Percentiles rank a stretch among this genome's conserved stretches.
Evolutionary conservation across 768 basidiomycete genomes (phyloP).

Genomic region (Pleurotus salmoneostramineus): DNA sequence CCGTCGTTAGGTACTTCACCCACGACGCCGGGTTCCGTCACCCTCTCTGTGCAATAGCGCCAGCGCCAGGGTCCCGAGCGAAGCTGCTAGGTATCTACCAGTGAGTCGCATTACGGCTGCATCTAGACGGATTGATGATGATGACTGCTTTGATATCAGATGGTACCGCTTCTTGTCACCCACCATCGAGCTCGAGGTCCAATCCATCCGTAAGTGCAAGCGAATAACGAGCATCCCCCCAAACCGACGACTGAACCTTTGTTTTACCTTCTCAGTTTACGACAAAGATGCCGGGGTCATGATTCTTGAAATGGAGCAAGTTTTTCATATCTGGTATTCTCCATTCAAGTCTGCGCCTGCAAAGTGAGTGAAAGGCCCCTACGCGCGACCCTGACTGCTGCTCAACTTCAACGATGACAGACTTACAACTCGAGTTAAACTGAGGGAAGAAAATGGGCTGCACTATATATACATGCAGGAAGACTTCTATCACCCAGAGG

Average conservation of each 20-base stretch:
- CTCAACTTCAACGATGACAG: constrained; percentile 19
- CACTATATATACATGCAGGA: constrained; percentile 53
- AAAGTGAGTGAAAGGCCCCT: constrained; percentile 28
- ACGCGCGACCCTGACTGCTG: neutral
- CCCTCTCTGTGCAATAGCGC: constrained; percentile 47
- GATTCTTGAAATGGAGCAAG: constrained; percentile 50
- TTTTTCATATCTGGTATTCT: constrained; percentile 47
- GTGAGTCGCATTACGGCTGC: constrained; percentile 24
- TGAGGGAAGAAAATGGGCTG: constrained; percentile 36
- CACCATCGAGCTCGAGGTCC: constrained; percentile 33
- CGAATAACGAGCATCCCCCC: neutral
- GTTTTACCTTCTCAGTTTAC: constrained; percentile 33
- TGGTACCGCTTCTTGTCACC: constrained; percentile 69
- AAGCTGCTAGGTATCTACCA: constrained; percentile 56
- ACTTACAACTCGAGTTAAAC: constrained; percentile 44
- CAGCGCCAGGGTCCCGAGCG: constrained; percentile 49
- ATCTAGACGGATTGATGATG: neutral
- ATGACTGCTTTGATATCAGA: constrained; percentile 20
- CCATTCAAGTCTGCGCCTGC: constrained; percentile 40
- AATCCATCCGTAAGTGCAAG: constrained; percentile 37
- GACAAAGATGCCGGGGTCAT: constrained; percentile 36
- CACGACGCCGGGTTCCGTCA: constrained; percentile 55
- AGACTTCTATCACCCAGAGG: constrained; percentile 56
- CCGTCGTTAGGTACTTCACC: constrained; percentile 47
- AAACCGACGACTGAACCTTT: neutral